phyloP scores from a whole-genome alignment of 106 monocot species.

The Vanilla planifolia region DNA sequence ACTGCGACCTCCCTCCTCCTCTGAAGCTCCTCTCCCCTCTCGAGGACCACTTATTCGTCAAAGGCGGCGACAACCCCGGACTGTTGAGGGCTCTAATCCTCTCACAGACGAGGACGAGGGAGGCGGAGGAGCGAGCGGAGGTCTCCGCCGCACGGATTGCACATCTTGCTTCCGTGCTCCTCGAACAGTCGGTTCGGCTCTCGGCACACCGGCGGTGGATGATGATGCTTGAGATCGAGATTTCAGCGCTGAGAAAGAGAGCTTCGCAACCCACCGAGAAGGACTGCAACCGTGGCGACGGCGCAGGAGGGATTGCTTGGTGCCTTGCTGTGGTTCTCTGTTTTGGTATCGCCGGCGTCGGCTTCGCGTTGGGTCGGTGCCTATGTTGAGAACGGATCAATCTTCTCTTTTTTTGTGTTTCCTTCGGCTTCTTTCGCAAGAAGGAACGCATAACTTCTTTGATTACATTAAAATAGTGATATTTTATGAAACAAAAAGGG shows the following conservation, averaged over 20 bases:
- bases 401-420: too few species aligned
- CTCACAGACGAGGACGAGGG: slow-evolving; percentile 78
- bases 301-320: slow-evolving; percentile 1
- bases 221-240: slow-evolving; percentile 55
- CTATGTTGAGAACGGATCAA: slow-evolving; percentile 24
- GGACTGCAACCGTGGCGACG: neutral
- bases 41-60: slow-evolving; percentile 3
- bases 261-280: neutral
- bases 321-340: slow-evolving; percentile 18
- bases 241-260: slow-evolving; percentile 18
- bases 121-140: slow-evolving; percentile 48
- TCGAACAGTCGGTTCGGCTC: slow-evolving; percentile 43
- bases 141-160: slow-evolving; percentile 9
- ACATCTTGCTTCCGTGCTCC: slow-evolving; percentile 26
- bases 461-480: too few species aligned
- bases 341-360: slow-evolving; percentile 17
- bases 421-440: too few species aligned
- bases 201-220: slow-evolving; percentile 48
- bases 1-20: slow-evolving; percentile 89
- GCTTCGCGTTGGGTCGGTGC: slow-evolving; percentile 19
- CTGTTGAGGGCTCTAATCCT: slow-evolving; percentile 58
- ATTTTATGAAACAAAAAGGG: too few species aligned
- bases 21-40: slow-evolving; percentile 10
- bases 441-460: too few species aligned
- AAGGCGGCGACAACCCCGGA: slow-evolving; percentile 3